Evolutionary conservation across 2,329 filamentous ascomycete species (phyloP), one percentile per base, ranked within the genome.

Genomic region (Rachicladosporium sp.): DNA sequence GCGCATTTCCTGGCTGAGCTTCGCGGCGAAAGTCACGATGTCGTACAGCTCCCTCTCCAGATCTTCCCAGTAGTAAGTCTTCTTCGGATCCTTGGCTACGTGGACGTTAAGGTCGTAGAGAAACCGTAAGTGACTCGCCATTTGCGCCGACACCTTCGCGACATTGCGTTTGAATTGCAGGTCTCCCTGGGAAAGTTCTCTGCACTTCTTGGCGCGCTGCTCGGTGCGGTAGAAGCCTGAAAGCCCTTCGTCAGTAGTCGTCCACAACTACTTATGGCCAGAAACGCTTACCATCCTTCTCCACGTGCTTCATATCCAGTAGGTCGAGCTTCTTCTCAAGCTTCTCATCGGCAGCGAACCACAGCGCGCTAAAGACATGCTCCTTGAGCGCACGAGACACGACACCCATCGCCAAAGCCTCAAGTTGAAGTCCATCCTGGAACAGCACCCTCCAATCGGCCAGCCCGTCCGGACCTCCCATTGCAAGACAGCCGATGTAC

Each of bases 261-360:
- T 27, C 29, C 11, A 4, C 4, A 3, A 37, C 4, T 7, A 33
- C 31, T 13, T 31, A n/a, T 19, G 3, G 34, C 5, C 4, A n/a
- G 33, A 27, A 11, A 12, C 21, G 10, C 50, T 41, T 34, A 57
- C 55, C 64, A 61, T 67, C 56, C 56, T 59, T 49, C 50, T 61
- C 40, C 52, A 56, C 56, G 11, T 56, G 53, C 33, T 59, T 51
- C 27, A 58, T 48, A 40, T 68, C 59, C 47, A 60, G 58, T 37
- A 59, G 40, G 33, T 62, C 50, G 37, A 67, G 53, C 32, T 58
- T 55, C 2, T 52, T 34, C 27, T 37, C 32, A 21, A 48, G 31
- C 1, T 47, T 36, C 1, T 41, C 30, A 8, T 35, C 31, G 4
- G 43, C 52, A 4, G 55, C 56, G 37, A 59, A 56, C 38, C 47